Percentiles rank a stretch among this genome's conserved stretches.
phyloP scores from a whole-genome alignment of 345 rosid genomes.

The Hypericum perforatum region DNA sequence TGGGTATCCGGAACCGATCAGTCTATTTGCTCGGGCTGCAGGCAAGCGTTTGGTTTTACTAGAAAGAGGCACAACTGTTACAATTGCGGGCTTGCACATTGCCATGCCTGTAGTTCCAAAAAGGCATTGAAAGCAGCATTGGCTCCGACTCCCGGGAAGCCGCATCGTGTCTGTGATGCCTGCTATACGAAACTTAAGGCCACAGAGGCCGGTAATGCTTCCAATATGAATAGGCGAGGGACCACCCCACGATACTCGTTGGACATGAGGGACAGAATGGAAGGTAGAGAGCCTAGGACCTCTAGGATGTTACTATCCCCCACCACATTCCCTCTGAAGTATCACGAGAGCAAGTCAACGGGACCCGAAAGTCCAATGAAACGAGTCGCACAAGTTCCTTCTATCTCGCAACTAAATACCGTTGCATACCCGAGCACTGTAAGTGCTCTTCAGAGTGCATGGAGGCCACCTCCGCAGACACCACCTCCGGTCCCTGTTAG shows the following conservation, averaged over 20 bases:
- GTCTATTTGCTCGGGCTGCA: slow-evolving; percentile 83
- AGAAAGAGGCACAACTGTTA: slow-evolving; percentile 93
- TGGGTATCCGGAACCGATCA: slow-evolving; percentile 96
- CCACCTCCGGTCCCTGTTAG: slow-evolving; percentile 8
- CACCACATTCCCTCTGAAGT: slow-evolving; percentile 59
- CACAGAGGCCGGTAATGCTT: slow-evolving; percentile 41
- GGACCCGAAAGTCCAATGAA: slow-evolving; percentile 38
- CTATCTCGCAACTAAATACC: slow-evolving; percentile 53
- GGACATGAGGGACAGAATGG: slow-evolving; percentile 44
- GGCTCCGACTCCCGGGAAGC: slow-evolving; percentile 97
- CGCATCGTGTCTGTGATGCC: slow-evolving; percentile 90
- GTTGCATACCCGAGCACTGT: slow-evolving; percentile 67
- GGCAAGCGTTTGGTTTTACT: slow-evolving; percentile 91
- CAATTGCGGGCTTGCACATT: slow-evolving; percentile 84
- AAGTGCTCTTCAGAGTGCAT: slow-evolving; percentile 51
- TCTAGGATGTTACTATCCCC: slow-evolving; percentile 55
- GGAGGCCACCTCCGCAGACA: slow-evolving; percentile 37
- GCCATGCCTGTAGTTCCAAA: slow-evolving; percentile 93
- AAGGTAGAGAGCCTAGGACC: slow-evolving; percentile 34
- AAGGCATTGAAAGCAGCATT: slow-evolving; percentile 89
- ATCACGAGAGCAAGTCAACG: slow-evolving; percentile 45
- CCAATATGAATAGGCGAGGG: slow-evolving; percentile 28
- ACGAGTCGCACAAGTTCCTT: slow-evolving; percentile 72
- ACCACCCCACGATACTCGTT: slow-evolving; percentile 33
- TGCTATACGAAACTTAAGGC: slow-evolving; percentile 81